These are phyloP conservation scores for Naganishia sp. DNA, from an alignment of 1,284 basidiomycete genomes.

Conservation along the genomic window DNA sequence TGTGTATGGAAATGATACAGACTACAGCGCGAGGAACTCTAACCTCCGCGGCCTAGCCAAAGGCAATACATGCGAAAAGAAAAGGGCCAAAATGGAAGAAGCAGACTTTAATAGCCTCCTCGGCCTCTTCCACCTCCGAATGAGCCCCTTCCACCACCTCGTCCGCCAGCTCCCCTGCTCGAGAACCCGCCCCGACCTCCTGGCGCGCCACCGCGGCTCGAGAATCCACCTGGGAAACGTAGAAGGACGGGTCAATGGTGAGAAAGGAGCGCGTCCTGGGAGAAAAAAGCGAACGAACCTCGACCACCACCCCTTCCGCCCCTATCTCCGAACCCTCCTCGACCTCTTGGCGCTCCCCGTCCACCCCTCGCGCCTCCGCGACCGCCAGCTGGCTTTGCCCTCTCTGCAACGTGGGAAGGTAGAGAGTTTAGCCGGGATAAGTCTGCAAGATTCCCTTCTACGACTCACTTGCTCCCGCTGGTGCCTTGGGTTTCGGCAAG, in stretches of 20 bases:
- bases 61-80: neutral
- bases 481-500: slow-evolving; percentile 90
- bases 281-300: neutral
- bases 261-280: neutral
- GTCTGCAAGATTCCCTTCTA: neutral
- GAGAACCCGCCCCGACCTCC: slow-evolving; percentile 27
- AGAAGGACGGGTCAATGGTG: neutral
- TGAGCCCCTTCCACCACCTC: no score
- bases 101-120: slow-evolving; percentile 11
- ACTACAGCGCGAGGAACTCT: slow-evolving; percentile 3
- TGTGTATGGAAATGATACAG: slow-evolving; percentile 17
- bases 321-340: slow-evolving; percentile 27
- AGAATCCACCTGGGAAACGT: slow-evolving; percentile 21
- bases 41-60: slow-evolving; percentile 1
- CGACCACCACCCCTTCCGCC: slow-evolving; percentile 16
- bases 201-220: slow-evolving; percentile 24
- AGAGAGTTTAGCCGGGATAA: slow-evolving; percentile 26
- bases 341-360: slow-evolving; percentile 34
- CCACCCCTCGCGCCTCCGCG: slow-evolving; percentile 41
- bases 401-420: slow-evolving; percentile 45
- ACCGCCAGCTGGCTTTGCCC: slow-evolving; percentile 48
- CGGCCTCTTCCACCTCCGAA: neutral
- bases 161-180: neutral
- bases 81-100: slow-evolving; percentile 1
- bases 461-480: slow-evolving; percentile 49